phyloP scores from a whole-genome alignment of 192 early-diverging fungal genomes.

The Diversispora eburnea region DNA sequence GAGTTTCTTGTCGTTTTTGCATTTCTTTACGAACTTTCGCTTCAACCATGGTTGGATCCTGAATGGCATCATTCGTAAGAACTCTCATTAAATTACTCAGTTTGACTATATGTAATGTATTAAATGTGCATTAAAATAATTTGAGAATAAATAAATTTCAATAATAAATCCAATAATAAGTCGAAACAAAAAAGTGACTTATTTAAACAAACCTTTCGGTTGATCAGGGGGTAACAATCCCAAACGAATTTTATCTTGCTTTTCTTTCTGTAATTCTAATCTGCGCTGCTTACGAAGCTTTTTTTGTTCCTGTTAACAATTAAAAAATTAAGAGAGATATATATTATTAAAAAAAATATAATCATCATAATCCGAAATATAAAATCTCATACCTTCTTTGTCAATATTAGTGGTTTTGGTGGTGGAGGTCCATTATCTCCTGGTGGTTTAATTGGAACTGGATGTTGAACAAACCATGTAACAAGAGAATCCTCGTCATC shows the following conservation, averaged over 20 bases:
- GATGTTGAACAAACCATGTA: slow-evolving; percentile 80
- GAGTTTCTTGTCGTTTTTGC: slow-evolving; percentile 69
- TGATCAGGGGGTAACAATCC: slow-evolving; percentile 90
- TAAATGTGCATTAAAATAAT: too few species aligned
- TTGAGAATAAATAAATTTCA: not conserved
- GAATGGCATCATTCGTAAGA: slow-evolving; percentile 90
- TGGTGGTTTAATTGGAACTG: slow-evolving; percentile 77
- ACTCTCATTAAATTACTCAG: slow-evolving; percentile 94
- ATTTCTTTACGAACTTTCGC: slow-evolving; percentile 87
- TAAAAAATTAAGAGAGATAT: not conserved
- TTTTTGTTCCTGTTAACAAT: slow-evolving; percentile 66
- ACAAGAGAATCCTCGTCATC: slow-evolving; percentile 55
- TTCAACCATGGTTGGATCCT: slow-evolving; percentile 93
- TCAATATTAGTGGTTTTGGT: slow-evolving; percentile 72
- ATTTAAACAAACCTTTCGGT: slow-evolving; percentile 57
- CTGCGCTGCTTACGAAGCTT: slow-evolving; percentile 88
- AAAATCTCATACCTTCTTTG: slow-evolving; percentile 53
- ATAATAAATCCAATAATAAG: not conserved
- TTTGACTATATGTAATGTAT: slow-evolving; percentile 48
- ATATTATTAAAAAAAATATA: not conserved
- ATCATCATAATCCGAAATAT: not conserved
- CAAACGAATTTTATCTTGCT: slow-evolving; percentile 90
- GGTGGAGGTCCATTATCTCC: slow-evolving; percentile 55
- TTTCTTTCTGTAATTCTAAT: slow-evolving; percentile 82
- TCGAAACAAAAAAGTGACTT: not conserved